A percentile compares a stretch with the other conserved stretches of the same genome.
Evolutionary conservation across 2,329 filamentous ascomycete species (phyloP).

Genomic region (Ophiostoma ips): DNA sequence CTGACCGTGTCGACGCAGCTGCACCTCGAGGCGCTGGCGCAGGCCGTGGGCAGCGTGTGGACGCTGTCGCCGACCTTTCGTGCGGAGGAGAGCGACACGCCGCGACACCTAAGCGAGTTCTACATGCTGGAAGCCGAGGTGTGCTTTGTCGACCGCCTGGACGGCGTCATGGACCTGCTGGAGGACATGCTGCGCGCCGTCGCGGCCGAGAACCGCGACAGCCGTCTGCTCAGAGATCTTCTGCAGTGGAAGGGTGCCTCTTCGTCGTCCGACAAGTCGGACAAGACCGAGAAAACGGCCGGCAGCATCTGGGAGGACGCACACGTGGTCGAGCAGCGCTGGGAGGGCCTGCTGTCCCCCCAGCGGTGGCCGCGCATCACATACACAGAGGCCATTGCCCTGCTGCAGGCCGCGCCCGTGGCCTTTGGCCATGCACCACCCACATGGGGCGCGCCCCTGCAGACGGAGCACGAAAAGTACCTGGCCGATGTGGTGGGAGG

Average conservation of each 20-base stretch:
- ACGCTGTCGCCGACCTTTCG: constrained; percentile 86
- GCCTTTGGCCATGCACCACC: constrained; percentile 56
- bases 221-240: constrained; percentile 33
- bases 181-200: constrained; percentile 59
- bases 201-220: constrained; percentile 24
- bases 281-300: neutral
- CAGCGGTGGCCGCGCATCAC: constrained; percentile 65
- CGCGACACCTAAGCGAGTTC: constrained; percentile 89
- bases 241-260: constrained; percentile 22
- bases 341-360: constrained; percentile 48
- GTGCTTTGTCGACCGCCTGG: constrained; percentile 59
- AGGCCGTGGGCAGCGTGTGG: constrained; percentile 84
- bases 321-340: constrained; percentile 47
- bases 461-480: constrained; percentile 86
- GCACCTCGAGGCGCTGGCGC: constrained; percentile 82
- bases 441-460: constrained; percentile 57
- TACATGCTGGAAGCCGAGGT: constrained; percentile 96
- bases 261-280: too few relatives aligned
- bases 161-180: constrained; percentile 61
- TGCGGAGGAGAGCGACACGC: constrained; percentile 84
- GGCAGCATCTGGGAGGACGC: neutral
- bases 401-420: constrained; percentile 44
- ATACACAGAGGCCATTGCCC: constrained; percentile 62
- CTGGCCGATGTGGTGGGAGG: constrained; percentile 48
- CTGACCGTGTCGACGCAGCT: constrained; percentile 90